Conservation (phyloP, 2,329 filamentous ascomycete genomes). For the Fusarium newnesense region DNA sequence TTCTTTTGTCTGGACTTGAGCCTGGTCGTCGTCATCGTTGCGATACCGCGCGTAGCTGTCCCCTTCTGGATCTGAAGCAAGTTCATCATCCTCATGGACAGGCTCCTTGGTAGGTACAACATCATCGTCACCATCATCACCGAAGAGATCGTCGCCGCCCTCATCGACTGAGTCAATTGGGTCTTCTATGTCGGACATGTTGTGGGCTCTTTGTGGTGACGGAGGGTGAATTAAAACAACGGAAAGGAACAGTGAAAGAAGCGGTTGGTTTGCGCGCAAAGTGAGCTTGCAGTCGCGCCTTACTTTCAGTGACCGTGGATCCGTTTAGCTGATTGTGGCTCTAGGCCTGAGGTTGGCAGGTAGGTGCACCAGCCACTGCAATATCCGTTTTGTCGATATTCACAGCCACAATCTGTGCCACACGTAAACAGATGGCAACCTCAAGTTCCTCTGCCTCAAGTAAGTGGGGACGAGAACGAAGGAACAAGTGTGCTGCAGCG, state of each 20-base stretch:
- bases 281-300: constrained; percentile 19
- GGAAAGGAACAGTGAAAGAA: not conserved
- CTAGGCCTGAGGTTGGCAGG: constrained; percentile 14
- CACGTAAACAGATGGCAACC: constrained; percentile 2
- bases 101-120: constrained; percentile 68
- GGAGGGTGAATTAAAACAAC: not conserved
- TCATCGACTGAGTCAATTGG: constrained; percentile 63
- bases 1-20: constrained; percentile 59
- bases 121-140: constrained; percentile 70
- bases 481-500: constrained; percentile 22
- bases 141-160: constrained; percentile 71
- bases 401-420: constrained; percentile 1
- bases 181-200: constrained; percentile 69
- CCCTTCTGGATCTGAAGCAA: constrained; percentile 62
- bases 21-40: constrained; percentile 58
- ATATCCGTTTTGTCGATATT: not conserved
- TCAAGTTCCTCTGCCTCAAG: constrained; percentile 10
- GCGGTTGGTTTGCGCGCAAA: constrained; percentile 21
- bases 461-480: constrained; percentile 19
- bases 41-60: constrained; percentile 54
- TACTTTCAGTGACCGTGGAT: not conserved
- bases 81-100: constrained; percentile 70
- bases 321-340: constrained; percentile 14
- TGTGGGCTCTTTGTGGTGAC: not conserved
- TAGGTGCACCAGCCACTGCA: constrained; percentile 7